Percentiles rank a stretch among this genome's conserved stretches.
Conservation (phyloP, 139 green algal species). For the Chlamydomonas urium region DNA sequence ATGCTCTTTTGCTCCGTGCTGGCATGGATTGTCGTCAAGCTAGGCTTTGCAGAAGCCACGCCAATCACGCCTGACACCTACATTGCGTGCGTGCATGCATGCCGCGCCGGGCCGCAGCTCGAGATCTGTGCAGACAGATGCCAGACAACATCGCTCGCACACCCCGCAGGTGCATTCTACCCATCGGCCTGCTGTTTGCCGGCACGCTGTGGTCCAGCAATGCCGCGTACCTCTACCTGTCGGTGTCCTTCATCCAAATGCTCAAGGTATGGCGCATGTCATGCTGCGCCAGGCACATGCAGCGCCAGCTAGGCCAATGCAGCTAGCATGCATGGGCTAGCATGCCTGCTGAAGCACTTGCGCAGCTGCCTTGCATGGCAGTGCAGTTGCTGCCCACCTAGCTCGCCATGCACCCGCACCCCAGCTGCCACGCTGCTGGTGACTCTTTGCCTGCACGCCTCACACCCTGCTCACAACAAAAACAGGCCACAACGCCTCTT, state of each 20-base stretch:
- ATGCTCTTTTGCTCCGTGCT: constrained; percentile 58
- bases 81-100: constrained; percentile 27
- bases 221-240: constrained; percentile 86
- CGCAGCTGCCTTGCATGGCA: too few relatives aligned
- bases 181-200: constrained; percentile 84
- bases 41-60: constrained; percentile 32
- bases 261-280: too few relatives aligned
- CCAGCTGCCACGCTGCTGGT: too few relatives aligned
- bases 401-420: too few relatives aligned
- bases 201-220: constrained; percentile 86
- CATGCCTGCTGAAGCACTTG: too few relatives aligned
- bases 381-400: too few relatives aligned
- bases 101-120: neutral
- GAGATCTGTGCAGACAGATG: neutral
- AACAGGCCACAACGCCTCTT: constrained; percentile 45
- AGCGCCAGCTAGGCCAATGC: too few relatives aligned
- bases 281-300: too few relatives aligned
- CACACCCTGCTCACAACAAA: too few relatives aligned
- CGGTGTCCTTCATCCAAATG: constrained; percentile 96
- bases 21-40: constrained; percentile 24
- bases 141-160: too few relatives aligned
- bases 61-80: constrained; percentile 41
- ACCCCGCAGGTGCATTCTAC: constrained; percentile 64
- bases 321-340: too few relatives aligned
- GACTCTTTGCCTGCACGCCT: too few relatives aligned